Evolutionary conservation across 768 basidiomycete species (phyloP), one percentile per base, ranked within the genome.

Genomic region (Tricholoma flavovirens): DNA sequence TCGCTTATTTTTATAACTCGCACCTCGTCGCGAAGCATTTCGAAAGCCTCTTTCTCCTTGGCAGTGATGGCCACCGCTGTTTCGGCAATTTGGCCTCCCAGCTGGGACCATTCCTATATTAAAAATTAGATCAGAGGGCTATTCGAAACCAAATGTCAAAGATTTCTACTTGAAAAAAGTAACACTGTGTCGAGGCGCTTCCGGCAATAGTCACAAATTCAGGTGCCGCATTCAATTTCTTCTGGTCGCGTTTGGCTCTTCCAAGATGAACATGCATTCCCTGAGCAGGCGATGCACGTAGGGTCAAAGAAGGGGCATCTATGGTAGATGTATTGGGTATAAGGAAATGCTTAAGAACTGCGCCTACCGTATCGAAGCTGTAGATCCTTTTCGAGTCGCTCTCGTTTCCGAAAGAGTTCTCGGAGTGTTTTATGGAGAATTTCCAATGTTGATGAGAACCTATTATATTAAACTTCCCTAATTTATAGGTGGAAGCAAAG

Each of bases 251-350:
- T 67, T 83, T 90, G 5, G 77, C 71, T 61, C 78, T 82, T 24
- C 77, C 75, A 24, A 93, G 70, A 59, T 92, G 90, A 40, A 92
- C 78, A 66, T 89, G 87, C 76, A 86, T 81, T 5, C 91, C 91
- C 43, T 84, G 82, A 9, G 77, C 77, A 15, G 83, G 78, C 0
- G 80, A 86, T 22, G 83, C 80, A 36, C 89, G 83, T 45, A 93
- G 75, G 11, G 88, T 84, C 58, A 93, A 64, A 11, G 90, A 90
- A 21, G 87, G 83, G 1, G 84, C 80, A 69, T 74, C 90, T 93
- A 51, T 9, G 48, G 43, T n/a, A 10, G 29, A 46, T 56, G 51
- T 26, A 55, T 29, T 40, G 33, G 26, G 38, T 17, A 29, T 30
- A 45, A 29, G 32, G 26, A 15, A n/a, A 35, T 46, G 21, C 48